Evolutionary conservation across 2,329 filamentous ascomycete genomes (phyloP), one percentile per base, ranked within the genome.

Genomic region (Fusarium illudens): DNA sequence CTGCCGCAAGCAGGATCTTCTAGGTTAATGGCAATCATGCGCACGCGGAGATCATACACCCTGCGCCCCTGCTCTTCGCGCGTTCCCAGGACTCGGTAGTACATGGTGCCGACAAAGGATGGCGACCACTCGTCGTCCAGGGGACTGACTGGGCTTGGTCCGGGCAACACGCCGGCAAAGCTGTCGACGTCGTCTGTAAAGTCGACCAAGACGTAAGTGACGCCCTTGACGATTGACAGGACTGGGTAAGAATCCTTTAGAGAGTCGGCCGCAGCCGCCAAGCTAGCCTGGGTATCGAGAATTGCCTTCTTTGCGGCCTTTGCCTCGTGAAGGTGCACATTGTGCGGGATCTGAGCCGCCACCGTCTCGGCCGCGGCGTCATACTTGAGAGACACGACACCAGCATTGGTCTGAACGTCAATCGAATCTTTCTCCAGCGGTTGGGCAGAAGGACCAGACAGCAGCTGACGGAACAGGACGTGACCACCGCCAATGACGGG

Each of bases 401-500:
- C 48, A 7, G 48, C 30, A 33, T 51, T 51, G 2, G 48, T 51
- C 48, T 51, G 19, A 17, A 51, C 48, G 6, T 51, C 48, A 22
- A 51, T 51, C 13, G 29, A 8, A 9, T 51, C 48, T 19, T 51
- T 51, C 1, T 15, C 27, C 19, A 51, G 4, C 7, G 48, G 48
- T 19, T 51, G 32, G 2, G 48, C 20, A 1, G 27, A 15, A 9
- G 33, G 15, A 5, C 48, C 39, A 1, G 39, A 33, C 0, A 60
- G 48, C 5, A 66, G 49, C 11, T 29, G 48, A 17, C 54, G 57
- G 34, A 67, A 67, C n/a, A 67, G 20, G 17, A 37, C 60, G 50
- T 66, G 60, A 4, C 64, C 64, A 33, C 60, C 57, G 8, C 64
- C 64, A 44, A 66, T 61, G 36, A 66, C 49, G 3, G 64, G 64